Conservation (phyloP, 345 rosid genomes). For the Eucalyptus camaldulensis region DNA sequence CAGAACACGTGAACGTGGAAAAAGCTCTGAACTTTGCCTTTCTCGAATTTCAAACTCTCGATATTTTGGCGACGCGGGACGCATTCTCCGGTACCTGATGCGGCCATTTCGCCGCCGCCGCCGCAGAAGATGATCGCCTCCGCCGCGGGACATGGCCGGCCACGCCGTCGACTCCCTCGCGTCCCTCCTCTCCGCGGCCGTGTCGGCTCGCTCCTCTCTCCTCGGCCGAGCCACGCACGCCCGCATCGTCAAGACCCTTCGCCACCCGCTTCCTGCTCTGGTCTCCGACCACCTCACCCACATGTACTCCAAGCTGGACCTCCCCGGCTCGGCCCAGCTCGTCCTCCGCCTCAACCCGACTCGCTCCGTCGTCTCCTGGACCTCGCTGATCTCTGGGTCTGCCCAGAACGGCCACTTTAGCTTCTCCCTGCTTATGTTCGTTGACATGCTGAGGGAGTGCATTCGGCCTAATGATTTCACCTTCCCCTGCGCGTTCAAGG, state of each 20-base stretch:
- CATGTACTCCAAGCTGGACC: slow-evolving; percentile 74
- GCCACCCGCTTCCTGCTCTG: slow-evolving; percentile 31
- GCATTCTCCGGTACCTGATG: neutral
- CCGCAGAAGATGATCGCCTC: neutral
- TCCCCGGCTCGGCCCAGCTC: slow-evolving; percentile 35
- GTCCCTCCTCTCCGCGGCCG: slow-evolving; percentile 30
- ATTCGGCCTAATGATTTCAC: slow-evolving; percentile 67
- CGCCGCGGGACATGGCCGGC: slow-evolving; percentile 13
- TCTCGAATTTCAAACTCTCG: neutral
- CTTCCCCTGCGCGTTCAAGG: slow-evolving; percentile 76
- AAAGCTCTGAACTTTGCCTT: neutral
- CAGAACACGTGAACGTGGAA: too few species aligned
- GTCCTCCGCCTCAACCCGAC: slow-evolving; percentile 44
- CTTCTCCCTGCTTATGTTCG: slow-evolving; percentile 37
- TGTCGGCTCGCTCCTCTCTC: slow-evolving; percentile 25
- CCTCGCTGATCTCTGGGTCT: slow-evolving; percentile 58
- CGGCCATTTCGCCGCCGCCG: neutral
- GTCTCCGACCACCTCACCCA: slow-evolving; percentile 54
- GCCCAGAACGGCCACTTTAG: slow-evolving; percentile 51
- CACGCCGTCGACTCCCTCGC: slow-evolving; percentile 36
- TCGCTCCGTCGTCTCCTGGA: slow-evolving; percentile 79
- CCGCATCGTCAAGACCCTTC: slow-evolving; percentile 35
- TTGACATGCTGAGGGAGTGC: slow-evolving; percentile 39
- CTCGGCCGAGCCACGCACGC: slow-evolving; percentile 64
- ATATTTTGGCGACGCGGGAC: neutral